These are phyloP conservation scores for Candida sphagnicola DNA, from an alignment of 805 yeast genomes.

Conservation along the genomic window DNA sequence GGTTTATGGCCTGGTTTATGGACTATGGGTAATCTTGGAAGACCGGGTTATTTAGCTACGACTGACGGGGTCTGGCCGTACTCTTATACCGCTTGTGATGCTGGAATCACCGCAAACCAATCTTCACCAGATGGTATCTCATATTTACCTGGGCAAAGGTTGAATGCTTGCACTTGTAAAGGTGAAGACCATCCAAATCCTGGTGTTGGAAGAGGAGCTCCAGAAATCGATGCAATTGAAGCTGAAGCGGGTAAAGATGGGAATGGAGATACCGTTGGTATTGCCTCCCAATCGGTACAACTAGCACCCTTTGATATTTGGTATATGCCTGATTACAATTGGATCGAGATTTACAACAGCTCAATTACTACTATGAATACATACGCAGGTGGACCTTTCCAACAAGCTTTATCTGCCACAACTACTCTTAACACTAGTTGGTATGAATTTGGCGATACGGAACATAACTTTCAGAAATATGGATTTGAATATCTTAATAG, in stretches of 20 bases:
- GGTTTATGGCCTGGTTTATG: slow-evolving; percentile 41
- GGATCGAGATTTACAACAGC: slow-evolving; percentile 64
- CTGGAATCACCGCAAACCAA: slow-evolving; percentile 38
- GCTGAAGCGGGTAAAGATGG: slow-evolving; percentile 62
- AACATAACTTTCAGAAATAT: slow-evolving; percentile 60
- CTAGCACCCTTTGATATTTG: slow-evolving; percentile 92
- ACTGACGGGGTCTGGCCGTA: slow-evolving; percentile 41
- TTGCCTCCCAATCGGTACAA: slow-evolving; percentile 89
- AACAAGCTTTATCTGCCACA: slow-evolving; percentile 87
- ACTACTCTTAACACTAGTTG: slow-evolving; percentile 76
- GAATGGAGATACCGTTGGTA: slow-evolving; percentile 38
- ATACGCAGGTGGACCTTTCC: slow-evolving; percentile 89
- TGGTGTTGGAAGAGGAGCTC: slow-evolving; percentile 37
- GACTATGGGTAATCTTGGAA: slow-evolving; percentile 38
- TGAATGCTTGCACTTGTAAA: slow-evolving; percentile 31
- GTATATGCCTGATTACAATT: slow-evolving; percentile 88
- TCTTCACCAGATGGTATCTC: slow-evolving; percentile 39
- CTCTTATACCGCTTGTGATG: slow-evolving; percentile 34
- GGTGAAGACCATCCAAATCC: slow-evolving; percentile 36
- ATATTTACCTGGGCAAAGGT: slow-evolving; percentile 35
- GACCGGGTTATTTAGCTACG: slow-evolving; percentile 34
- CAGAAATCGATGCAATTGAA: slow-evolving; percentile 86
- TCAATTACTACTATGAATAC: slow-evolving; percentile 77
- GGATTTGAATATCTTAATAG: slow-evolving; percentile 75
- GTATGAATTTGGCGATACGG: slow-evolving; percentile 65